Evolutionary conservation across 139 green algal genomes (phyloP), one percentile per base, ranked within the genome.

Genomic region (Picochlorum costavermella): DNA sequence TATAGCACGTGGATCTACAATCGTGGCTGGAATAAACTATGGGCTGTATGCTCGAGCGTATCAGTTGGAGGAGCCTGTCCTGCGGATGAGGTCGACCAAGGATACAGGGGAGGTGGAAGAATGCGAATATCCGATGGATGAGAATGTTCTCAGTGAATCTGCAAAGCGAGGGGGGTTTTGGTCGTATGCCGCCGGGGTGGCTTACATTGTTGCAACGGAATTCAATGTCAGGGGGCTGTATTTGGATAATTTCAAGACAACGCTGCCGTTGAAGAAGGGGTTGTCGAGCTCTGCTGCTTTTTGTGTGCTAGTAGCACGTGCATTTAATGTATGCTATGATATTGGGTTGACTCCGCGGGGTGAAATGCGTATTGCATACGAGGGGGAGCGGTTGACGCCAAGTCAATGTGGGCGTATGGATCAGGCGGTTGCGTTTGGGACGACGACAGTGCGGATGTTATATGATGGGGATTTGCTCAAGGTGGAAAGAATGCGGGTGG

Each of bases 341-440:
- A 68, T 92, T 28, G 71, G 75, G 40, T 71, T 92, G 29, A 88
- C 59, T 3, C 71, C 56, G 6, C 66, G 80, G 0, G 83, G 74
- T 11, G 75, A 88, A 67, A 92, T 92, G 85, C 77, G 87, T 66
- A 71, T 70, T 13, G 85, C 81, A 0, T 92, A 86, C 63, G 61
- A 74, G 14, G 83, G 83, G 3, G 85, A 92, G 59, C 72, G 79
- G 9, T 66, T 80, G 16, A 92, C 85, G 4, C 85, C 85, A 6
- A 81, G 40, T 23, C 65, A 75, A 60, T 84, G 74, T 56, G 80
- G 79, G 8, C 71, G 75, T 26, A 88, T 88, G 79, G 81, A 88
- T 59, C 84, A 91, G 59, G 83, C 79, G 4, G 83, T 78, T 55
- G 85, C 85, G 8, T 89, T 82, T 71, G 83, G 79, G 36, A 59